Conservation (phyloP, 2,329 filamentous ascomycete genomes). For the Cordyceps cateniannulata region DNA sequence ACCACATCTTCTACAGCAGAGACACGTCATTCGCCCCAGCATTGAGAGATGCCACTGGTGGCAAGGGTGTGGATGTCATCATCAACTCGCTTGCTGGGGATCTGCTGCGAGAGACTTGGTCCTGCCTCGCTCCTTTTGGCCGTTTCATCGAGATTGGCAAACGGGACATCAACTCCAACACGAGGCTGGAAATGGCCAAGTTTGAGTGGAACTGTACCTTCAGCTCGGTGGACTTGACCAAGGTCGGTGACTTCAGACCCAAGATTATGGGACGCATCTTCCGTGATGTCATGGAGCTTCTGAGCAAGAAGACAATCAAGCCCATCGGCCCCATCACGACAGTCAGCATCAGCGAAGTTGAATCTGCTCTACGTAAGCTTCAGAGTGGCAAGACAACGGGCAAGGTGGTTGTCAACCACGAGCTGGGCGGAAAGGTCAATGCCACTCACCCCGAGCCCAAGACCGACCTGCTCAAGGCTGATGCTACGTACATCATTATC, state of each 20-base stretch:
- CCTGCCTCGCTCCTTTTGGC: constrained; percentile 37
- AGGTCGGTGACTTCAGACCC: constrained; percentile 36
- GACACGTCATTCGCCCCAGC: constrained; percentile 19
- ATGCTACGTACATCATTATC: constrained; percentile 44
- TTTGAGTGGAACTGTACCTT: constrained; percentile 41
- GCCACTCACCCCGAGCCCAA: constrained; percentile 18
- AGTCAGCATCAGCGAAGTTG: constrained; percentile 33
- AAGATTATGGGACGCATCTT: constrained; percentile 33
- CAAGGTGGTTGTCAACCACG: constrained; percentile 39
- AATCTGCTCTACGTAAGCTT: constrained; percentile 29
- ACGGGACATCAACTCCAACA: constrained; percentile 32
- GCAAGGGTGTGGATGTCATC: constrained; percentile 61
- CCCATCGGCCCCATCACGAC: constrained; percentile 29
- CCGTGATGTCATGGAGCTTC: constrained; percentile 28
- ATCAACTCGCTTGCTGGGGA: constrained; percentile 46
- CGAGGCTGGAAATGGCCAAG: constrained; percentile 41
- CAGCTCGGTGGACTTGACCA: constrained; percentile 38
- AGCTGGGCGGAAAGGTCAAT: constrained; percentile 35
- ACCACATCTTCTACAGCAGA: constrained; percentile 23
- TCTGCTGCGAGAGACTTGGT: constrained; percentile 34
- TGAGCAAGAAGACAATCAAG: constrained; percentile 28
- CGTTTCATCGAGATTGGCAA: constrained; percentile 40
- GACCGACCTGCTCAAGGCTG: constrained; percentile 27
- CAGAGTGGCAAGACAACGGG: constrained; percentile 31
- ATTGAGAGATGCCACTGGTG: constrained; percentile 25